Conservation (phyloP, 352 stramenopile species). For the Phytophthora sp. region DNA sequence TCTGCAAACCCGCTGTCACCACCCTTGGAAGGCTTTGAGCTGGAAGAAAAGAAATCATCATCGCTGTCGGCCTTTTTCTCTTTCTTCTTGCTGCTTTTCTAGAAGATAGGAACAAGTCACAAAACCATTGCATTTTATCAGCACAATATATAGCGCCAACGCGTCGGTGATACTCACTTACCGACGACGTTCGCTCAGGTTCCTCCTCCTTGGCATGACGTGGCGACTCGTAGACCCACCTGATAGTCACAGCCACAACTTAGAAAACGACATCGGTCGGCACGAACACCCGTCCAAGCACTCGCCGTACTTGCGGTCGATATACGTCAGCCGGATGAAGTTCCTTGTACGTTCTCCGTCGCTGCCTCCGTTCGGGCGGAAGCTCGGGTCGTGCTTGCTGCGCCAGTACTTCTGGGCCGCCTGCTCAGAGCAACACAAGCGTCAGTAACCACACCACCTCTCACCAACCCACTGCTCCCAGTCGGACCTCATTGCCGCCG, state of each 20-base stretch:
- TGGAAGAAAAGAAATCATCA: slow-evolving; percentile 62
- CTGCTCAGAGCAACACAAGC: slow-evolving; percentile 28
- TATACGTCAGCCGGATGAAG: slow-evolving; percentile 89
- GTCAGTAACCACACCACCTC: background rate
- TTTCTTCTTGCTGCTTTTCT: slow-evolving; percentile 56
- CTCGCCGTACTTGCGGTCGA: slow-evolving; percentile 79
- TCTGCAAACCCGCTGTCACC: slow-evolving; percentile 62
- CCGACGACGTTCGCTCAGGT: slow-evolving; percentile 39
- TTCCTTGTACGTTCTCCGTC: slow-evolving; percentile 88
- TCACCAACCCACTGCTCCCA: too few species aligned
- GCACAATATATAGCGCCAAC: too few species aligned
- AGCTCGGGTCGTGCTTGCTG: slow-evolving; percentile 82
- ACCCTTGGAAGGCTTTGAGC: slow-evolving; percentile 22
- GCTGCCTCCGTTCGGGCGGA: slow-evolving; percentile 70
- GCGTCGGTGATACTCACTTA: too few species aligned
- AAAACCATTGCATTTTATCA: too few species aligned
- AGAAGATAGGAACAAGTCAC: background rate
- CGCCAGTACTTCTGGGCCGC: slow-evolving; percentile 88
- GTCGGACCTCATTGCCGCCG: slow-evolving; percentile 87
- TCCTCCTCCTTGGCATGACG: slow-evolving; percentile 53
- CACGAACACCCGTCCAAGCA: background rate
- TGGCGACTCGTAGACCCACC: slow-evolving; percentile 84
- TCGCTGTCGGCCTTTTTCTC: slow-evolving; percentile 45
- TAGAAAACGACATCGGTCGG: background rate
- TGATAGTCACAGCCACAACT: slow-evolving; percentile 13